phyloP scores from a whole-genome alignment of 2,329 filamentous ascomycete genomes.

The Verticillium isaacii region DNA sequence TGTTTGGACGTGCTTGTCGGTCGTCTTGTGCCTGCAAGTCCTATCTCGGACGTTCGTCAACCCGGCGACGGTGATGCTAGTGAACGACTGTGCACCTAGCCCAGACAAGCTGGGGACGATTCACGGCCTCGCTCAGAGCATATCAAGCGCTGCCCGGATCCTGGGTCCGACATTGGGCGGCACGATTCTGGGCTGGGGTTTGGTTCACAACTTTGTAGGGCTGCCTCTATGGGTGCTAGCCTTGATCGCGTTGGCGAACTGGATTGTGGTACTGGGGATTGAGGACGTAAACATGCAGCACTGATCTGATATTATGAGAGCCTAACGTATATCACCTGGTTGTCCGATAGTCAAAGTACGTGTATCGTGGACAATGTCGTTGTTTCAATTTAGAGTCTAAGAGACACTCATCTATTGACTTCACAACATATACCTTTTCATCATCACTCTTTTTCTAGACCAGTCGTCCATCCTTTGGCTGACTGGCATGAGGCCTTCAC shows the following conservation, averaged over 20 bases:
- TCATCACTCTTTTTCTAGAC: too few relatives aligned
- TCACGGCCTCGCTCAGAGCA: constrained; percentile 19
- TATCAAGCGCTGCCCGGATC: constrained; percentile 17
- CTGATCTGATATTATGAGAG: not conserved
- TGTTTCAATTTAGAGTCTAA: too few relatives aligned
- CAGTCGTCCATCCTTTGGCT: too few relatives aligned
- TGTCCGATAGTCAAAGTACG: too few relatives aligned
- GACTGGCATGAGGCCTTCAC: too few relatives aligned
- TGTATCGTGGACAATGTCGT: too few relatives aligned
- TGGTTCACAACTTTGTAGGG: constrained; percentile 15
- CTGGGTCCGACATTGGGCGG: constrained; percentile 17
- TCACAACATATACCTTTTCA: too few relatives aligned
- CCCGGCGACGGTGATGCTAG: constrained; percentile 18
- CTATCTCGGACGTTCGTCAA: constrained; percentile 17
- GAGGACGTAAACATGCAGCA: constrained; percentile 6
- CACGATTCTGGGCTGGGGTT: constrained; percentile 17
- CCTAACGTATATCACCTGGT: too few relatives aligned
- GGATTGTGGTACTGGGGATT: constrained; percentile 7
- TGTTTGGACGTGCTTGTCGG: constrained; percentile 14
- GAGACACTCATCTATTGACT: too few relatives aligned
- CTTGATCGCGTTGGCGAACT: constrained; percentile 4
- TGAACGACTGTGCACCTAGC: constrained; percentile 18
- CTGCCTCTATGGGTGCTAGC: constrained; percentile 15
- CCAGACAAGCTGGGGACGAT: constrained; percentile 16
- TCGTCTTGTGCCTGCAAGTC: constrained; percentile 14